A percentile compares a stretch with the other conserved stretches of the same genome.
phyloP scores from a whole-genome alignment of 768 basidiomycete genomes.

The Termitomyces sp. region DNA sequence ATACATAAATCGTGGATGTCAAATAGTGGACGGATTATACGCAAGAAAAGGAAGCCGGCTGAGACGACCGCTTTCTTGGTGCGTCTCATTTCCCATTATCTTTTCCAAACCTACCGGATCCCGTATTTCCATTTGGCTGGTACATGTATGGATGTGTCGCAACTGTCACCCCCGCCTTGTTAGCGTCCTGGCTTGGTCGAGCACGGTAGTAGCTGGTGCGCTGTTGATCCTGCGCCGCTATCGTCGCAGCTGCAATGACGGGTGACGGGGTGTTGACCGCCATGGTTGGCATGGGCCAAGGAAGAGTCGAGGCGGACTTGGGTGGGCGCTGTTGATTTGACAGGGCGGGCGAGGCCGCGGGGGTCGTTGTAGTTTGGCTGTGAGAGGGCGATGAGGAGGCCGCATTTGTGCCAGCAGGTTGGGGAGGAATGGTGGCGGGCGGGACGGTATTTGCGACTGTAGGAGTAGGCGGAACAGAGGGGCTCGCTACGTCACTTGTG shows the following conservation, averaged over 20 bases:
- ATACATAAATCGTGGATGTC: not conserved
- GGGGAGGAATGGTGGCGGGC: slow-evolving; percentile 14
- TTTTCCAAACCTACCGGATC: slow-evolving; percentile 20
- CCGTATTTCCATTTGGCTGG: slow-evolving; percentile 33
- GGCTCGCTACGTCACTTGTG: slow-evolving; percentile 25
- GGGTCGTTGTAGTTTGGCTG: slow-evolving; percentile 40
- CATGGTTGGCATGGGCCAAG: slow-evolving; percentile 74
- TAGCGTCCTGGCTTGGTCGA: slow-evolving; percentile 25
- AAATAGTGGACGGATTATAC: not conserved
- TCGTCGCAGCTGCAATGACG: slow-evolving; percentile 37
- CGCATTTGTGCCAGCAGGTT: slow-evolving; percentile 13
- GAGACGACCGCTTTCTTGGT: not conserved
- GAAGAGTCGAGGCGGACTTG: slow-evolving; percentile 28
- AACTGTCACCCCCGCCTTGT: slow-evolving; percentile 4
- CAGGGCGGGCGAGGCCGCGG: slow-evolving; percentile 49
- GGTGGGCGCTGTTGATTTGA: slow-evolving; percentile 33
- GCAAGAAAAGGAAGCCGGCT: not conserved
- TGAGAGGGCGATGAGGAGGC: slow-evolving; percentile 31
- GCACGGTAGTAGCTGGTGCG: slow-evolving; percentile 53
- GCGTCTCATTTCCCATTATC: slow-evolving; percentile 26
- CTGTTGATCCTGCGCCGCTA: slow-evolving; percentile 32
- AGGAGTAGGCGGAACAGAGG: slow-evolving; percentile 29
- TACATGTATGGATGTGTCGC: slow-evolving; percentile 39
- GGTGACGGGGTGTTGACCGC: slow-evolving; percentile 56
- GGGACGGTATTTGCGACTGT: slow-evolving; percentile 19